phyloP scores from a whole-genome alignment of 2,329 filamentous ascomycete genomes.

The Zasmidium angulare region DNA sequence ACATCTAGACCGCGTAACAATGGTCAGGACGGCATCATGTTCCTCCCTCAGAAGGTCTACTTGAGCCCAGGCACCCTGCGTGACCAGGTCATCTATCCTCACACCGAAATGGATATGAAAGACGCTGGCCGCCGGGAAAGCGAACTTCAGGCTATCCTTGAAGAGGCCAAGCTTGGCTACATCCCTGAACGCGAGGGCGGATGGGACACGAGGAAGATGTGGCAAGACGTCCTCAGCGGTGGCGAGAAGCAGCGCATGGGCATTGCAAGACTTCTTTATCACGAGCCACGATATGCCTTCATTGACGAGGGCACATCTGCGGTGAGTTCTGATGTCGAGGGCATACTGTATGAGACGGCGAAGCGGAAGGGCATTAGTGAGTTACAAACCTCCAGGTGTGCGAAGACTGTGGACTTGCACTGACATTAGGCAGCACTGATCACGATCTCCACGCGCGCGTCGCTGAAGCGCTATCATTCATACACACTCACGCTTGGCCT shows the following conservation, averaged over 20 bases:
- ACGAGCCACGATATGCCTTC: slow-evolving; percentile 91
- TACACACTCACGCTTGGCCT: slow-evolving; percentile 84
- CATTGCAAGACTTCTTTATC: slow-evolving; percentile 86
- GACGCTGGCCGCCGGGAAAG: slow-evolving; percentile 74
- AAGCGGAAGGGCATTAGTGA: slow-evolving; percentile 92
- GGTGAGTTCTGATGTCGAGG: slow-evolving; percentile 91
- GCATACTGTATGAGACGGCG: slow-evolving; percentile 85
- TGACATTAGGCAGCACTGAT: slow-evolving; percentile 65
- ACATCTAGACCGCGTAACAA: slow-evolving; percentile 80
- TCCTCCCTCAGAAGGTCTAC: slow-evolving; percentile 91
- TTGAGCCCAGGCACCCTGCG: slow-evolving; percentile 87
- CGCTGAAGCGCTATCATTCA: slow-evolving; percentile 92
- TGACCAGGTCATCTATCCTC: slow-evolving; percentile 97
- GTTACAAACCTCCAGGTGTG: slow-evolving; percentile 38
- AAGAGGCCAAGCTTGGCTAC: slow-evolving; percentile 83
- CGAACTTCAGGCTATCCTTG: slow-evolving; percentile 74
- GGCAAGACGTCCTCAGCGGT: slow-evolving; percentile 96
- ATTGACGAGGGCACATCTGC: slow-evolving; percentile 95
- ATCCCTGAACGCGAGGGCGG: slow-evolving; percentile 89
- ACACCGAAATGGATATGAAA: slow-evolving; percentile 91
- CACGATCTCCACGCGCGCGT: slow-evolving; percentile 91
- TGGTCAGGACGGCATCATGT: slow-evolving; percentile 85
- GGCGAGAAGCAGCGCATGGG: slow-evolving; percentile 97
- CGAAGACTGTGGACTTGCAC: background rate
- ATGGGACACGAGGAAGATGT: slow-evolving; percentile 95